Base-by-base conservation (phyloP, 108 stramenopile genomes). In the Nannochloropsis salina region DNA sequence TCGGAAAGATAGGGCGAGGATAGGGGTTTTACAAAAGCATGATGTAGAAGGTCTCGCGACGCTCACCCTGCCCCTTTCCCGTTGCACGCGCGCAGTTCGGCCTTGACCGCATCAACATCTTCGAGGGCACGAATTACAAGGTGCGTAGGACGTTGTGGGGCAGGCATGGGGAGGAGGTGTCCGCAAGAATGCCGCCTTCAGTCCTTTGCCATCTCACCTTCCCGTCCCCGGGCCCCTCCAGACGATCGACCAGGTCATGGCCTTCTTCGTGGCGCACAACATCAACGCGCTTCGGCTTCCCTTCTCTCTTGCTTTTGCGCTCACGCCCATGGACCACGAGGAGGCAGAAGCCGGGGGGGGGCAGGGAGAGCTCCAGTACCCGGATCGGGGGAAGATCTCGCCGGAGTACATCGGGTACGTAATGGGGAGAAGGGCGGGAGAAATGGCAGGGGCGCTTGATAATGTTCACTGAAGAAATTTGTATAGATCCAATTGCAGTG, bases 291-390 rank as follows among this genome's bases (percentile, higher is more conserved):
- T 74, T 2, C 61, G 61, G 15, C n/a, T 74, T 15, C 61, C 61
- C n/a, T 74, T 74, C 61, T 74, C 61, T n/a, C 61, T 74, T 15
- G 61, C 15, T 4, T 74, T 74, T n/a, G 61, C 61, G 61, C 61
- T 74, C 61, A 74, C 61, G 61, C 61, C 61, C 61, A 74, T 74
- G 61, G 61, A 74, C 61, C 20, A n/a, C 3, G 6, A 3, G 61
- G 61, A 74, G 61, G 61, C 61, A 74, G n/a, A 74, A n/a, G 61
- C 61, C n/a, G 61, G 61, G 61, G 61, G 61, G 61, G 61, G 61
- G 8, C 3, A n/a, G 6, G 61, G 61, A n/a, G 61, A 74, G n/a
- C 61, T 74, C n/a, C 61, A 74, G n/a, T 74, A 74, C 61, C 61
- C 61, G 61, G 61, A 74, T 6, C 61, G 61, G 61, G 61, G 61